Evolutionary conservation across 2,329 filamentous ascomycete species (phyloP).

Genomic region (Ascochyta koolunga): DNA sequence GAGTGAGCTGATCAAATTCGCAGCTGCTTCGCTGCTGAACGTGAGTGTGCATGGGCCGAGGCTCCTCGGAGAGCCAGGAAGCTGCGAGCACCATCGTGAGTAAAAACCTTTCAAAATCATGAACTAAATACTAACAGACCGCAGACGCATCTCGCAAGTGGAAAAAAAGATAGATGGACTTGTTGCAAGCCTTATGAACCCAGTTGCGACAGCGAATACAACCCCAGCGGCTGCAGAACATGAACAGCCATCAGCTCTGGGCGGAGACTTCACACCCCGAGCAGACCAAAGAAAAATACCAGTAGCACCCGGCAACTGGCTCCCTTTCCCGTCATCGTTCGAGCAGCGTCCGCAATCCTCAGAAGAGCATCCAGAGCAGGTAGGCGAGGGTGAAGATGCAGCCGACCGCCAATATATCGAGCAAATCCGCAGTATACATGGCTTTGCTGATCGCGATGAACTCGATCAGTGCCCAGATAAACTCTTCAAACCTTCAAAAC

Average conservation of each 20-base stretch:
- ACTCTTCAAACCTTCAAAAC: constrained; percentile 24
- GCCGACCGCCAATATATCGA: constrained; percentile 33
- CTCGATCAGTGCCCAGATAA: constrained; percentile 14
- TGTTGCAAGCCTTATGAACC: constrained; percentile 37
- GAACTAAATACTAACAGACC: background rate
- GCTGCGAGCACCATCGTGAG: constrained; percentile 43
- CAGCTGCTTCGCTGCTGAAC: constrained; percentile 35
- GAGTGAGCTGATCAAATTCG: background rate
- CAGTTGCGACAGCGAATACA: constrained; percentile 1
- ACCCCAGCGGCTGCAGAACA: background rate
- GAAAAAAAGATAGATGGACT: constrained; percentile 46
- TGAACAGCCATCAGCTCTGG: background rate
- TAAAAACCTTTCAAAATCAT: background rate
- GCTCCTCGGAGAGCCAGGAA: constrained; percentile 33
- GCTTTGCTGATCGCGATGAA: constrained; percentile 26
- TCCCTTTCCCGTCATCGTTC: constrained; percentile 34
- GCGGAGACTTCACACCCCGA: background rate
- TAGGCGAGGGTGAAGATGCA: constrained; percentile 19
- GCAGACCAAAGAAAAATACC: constrained; percentile 3
- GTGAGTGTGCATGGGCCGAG: constrained; percentile 44
- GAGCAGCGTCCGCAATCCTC: constrained; percentile 18
- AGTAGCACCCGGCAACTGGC: constrained; percentile 35
- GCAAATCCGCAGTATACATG: constrained; percentile 35
- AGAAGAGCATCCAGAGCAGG: constrained; percentile 1
- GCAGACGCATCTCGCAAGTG: constrained; percentile 44